phyloP scores from a whole-genome alignment of 2,329 filamentous ascomycete species.

The Sordariomycetes sp. region DNA sequence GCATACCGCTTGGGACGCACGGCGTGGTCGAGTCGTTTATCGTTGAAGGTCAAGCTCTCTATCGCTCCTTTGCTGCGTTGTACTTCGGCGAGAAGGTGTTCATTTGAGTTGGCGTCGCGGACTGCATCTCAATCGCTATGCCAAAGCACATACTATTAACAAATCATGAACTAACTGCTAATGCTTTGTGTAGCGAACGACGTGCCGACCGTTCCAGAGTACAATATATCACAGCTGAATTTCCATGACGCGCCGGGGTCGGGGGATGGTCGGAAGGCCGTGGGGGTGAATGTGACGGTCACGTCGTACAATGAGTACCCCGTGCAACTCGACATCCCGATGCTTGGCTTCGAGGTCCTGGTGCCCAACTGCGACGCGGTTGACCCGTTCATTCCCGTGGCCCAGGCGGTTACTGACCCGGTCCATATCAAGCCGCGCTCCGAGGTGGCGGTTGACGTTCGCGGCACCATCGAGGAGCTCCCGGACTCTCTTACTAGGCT shows the following conservation, averaged over 20 bases:
- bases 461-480: constrained; percentile 59
- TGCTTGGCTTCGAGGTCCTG: constrained; percentile 72
- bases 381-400: constrained; percentile 66
- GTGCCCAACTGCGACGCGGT: constrained; percentile 65
- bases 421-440: constrained; percentile 56
- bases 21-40: constrained; percentile 59
- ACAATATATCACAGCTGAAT: constrained; percentile 70
- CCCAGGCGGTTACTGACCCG: constrained; percentile 55
- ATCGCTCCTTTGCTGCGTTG: constrained; percentile 45
- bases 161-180: constrained; percentile 5
- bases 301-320: constrained; percentile 65
- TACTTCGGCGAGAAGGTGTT: constrained; percentile 46
- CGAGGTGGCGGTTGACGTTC: constrained; percentile 55
- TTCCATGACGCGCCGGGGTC: constrained; percentile 55
- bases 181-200: constrained; percentile 41
- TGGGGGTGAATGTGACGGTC: constrained; percentile 70
- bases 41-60: constrained; percentile 73
- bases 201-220: constrained; percentile 65
- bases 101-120: neutral
- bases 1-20: constrained; percentile 69
- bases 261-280: constrained; percentile 40
- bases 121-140: neutral
- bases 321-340: constrained; percentile 61
- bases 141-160: neutral
- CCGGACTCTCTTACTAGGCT: constrained; percentile 57